Percentiles rank a stretch among this genome's conserved stretches.
phyloP scores from a whole-genome alignment of 2,329 filamentous ascomycete genomes.

The Teratosphaeria zuluensis region DNA sequence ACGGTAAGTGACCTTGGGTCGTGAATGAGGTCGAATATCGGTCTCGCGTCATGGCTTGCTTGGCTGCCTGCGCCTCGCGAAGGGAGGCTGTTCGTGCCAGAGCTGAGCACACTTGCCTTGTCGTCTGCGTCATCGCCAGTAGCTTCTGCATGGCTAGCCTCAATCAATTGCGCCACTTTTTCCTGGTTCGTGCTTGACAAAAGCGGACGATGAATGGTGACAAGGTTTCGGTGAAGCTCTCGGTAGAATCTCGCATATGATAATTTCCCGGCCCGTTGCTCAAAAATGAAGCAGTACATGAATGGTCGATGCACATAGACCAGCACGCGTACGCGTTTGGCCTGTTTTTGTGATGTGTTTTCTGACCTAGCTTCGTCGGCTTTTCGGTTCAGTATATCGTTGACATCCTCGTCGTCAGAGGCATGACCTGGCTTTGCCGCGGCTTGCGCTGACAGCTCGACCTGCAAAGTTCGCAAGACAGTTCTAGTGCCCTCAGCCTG shows the following conservation, averaged over 20 bases:
- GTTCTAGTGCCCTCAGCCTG: constrained; percentile 39
- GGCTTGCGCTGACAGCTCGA: constrained; percentile 41
- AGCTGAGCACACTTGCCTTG: constrained; percentile 26
- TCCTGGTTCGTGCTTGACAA: constrained; percentile 32
- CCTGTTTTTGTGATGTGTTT: not conserved
- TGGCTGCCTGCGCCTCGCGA: constrained; percentile 6
- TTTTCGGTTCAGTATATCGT: constrained; percentile 1
- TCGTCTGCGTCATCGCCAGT: constrained; percentile 8
- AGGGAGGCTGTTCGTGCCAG: constrained; percentile 9
- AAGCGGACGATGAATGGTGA: constrained; percentile 37
- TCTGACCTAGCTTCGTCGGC: not conserved
- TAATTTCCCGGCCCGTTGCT: constrained; percentile 48
- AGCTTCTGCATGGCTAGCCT: constrained; percentile 15
- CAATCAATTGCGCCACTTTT: constrained; percentile 34
- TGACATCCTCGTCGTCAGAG: constrained; percentile 5
- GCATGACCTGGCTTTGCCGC: constrained; percentile 4
- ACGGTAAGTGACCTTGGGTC: constrained; percentile 50
- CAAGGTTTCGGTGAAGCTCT: constrained; percentile 43
- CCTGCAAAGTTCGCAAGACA: constrained; percentile 55
- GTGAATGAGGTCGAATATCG: constrained; percentile 51
- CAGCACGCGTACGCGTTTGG: constrained; percentile 50
- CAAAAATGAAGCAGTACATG: constrained; percentile 67
- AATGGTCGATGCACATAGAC: constrained; percentile 67
- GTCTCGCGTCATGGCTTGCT: constrained; percentile 14
- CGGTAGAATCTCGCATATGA: constrained; percentile 36